Percentiles rank a stretch among this genome's conserved stretches.
phyloP scores from a whole-genome alignment of 2,329 filamentous ascomycete genomes.

The Sporothrix mexicana region DNA sequence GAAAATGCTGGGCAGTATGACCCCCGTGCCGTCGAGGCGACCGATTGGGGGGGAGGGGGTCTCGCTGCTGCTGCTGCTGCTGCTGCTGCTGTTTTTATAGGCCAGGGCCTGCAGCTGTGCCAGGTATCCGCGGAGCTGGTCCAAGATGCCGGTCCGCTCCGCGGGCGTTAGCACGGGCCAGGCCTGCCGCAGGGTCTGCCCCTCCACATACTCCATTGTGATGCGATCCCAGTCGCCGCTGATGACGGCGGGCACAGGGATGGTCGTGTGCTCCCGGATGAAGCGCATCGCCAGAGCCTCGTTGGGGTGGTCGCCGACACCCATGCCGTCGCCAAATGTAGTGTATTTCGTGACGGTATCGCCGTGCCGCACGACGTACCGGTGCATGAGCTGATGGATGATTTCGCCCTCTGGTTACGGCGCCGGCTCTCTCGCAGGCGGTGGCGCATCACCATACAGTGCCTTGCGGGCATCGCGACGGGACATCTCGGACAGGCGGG shows the following conservation, averaged over 20 bases:
- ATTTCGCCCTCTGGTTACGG: constrained; percentile 40
- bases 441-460: constrained; percentile 31
- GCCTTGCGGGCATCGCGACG: constrained; percentile 23
- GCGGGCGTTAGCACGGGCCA: constrained; percentile 38
- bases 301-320: constrained; percentile 37
- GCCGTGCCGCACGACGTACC: constrained; percentile 37
- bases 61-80: too few species aligned
- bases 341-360: constrained; percentile 39
- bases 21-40: constrained; percentile 40
- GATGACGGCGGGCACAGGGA: constrained; percentile 41
- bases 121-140: constrained; percentile 39
- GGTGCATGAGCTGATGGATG: constrained; percentile 34
- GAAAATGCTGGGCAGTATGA: constrained; percentile 39
- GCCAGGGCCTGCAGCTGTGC: constrained; percentile 37
- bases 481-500: constrained; percentile 26
- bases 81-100: too few species aligned
- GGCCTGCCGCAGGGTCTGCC: constrained; percentile 40
- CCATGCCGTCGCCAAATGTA: constrained; percentile 36
- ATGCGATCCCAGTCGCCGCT: constrained; percentile 42
- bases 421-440: constrained; percentile 35
- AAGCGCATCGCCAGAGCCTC: constrained; percentile 38
- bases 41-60: constrained; percentile 31
- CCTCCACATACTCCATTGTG: constrained; percentile 41
- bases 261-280: constrained; percentile 39
- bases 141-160: constrained; percentile 38